Conservation (phyloP, 1,139 yeast species). For the Kluyveromyces sp. region DNA sequence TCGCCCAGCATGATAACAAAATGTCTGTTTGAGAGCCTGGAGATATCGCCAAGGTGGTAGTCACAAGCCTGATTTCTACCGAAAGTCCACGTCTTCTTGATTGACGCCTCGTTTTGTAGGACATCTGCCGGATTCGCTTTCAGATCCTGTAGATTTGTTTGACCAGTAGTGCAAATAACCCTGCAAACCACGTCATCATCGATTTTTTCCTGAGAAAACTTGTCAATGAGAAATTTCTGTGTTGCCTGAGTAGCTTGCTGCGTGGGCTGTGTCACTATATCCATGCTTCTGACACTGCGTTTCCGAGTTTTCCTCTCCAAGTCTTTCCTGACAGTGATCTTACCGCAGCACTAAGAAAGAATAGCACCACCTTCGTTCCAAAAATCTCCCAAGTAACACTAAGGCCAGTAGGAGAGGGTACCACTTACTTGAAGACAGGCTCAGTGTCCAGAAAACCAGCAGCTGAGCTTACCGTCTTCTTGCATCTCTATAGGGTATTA, state of each 20-base stretch:
- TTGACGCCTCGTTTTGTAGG: constrained; percentile 19
- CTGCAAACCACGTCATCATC: constrained; percentile 42
- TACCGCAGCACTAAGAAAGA: no score
- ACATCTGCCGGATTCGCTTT: constrained; percentile 34
- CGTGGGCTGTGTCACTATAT: constrained; percentile 39
- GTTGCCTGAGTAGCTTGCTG: constrained; percentile 66
- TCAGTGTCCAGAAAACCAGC: no score
- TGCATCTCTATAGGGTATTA: background rate
- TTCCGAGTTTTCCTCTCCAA: background rate
- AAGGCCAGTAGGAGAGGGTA: no score
- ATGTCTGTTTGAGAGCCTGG: constrained; percentile 72
- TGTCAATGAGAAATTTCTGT: constrained; percentile 34
- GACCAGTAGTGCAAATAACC: constrained; percentile 65
- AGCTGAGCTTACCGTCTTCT: no score
- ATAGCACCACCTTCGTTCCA: no score
- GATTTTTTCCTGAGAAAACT: constrained; percentile 35
- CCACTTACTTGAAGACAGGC: no score
- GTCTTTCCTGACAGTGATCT: no score
- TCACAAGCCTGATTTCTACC: constrained; percentile 66
- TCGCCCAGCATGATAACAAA: constrained; percentile 57
- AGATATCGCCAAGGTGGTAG: constrained; percentile 55
- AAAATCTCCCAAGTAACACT: no score
- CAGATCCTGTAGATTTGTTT: constrained; percentile 42
- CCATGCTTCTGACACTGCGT: constrained; percentile 12
- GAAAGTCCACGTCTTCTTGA: constrained; percentile 56